Evolutionary conservation across 768 basidiomycete genomes (phyloP), one percentile per base, ranked within the genome.

Genomic region (Mycena olivaceomarginata): DNA sequence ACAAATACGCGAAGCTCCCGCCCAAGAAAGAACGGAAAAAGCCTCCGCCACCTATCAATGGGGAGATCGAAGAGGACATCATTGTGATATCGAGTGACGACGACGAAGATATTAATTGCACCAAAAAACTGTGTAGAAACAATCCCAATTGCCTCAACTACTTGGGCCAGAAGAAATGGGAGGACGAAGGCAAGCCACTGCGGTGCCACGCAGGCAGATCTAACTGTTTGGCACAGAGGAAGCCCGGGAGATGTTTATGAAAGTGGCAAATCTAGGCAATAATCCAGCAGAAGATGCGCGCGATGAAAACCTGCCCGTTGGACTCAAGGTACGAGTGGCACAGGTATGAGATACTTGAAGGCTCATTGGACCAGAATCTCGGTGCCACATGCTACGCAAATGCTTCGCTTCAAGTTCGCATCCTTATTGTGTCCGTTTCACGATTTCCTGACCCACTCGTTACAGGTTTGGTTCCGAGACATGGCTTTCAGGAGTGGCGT

Each of bases 371-470:
- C 51, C 81, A 97, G 97, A 99, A 99, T 83, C 91, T 99, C 22
- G 98, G 98, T 5, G 98, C 98, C 20, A 99, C 98, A 5, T 99
- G 98, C 83, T 99, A 99, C 80, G 97, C 96, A 76, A 98, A 98
- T 84, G 97, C 97, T 22, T 98, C 95, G 77, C 89, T 99, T 60
- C 98, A 99, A 87, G 96, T 94, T 80, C 48, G 82, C 81, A 45
- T 45, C 45, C 22, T 46, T n/a, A 41, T 75, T 63, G 56, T 9
- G 41, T 20, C 56, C 65, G 25, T 64, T 46, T 70, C 67, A 70
- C 51, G 70, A 51, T 66, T 48, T 51, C 37, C 59, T 39, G 48
- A 73, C 71, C 41, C 53, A 40, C 70, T 78, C 51, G 65, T 25
- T 72, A 3, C 71, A 98, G 96, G 95, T 98, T 15, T 99, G 98